phyloP scores from a whole-genome alignment of 345 rosid species.

The Gossypium mustelinum region DNA sequence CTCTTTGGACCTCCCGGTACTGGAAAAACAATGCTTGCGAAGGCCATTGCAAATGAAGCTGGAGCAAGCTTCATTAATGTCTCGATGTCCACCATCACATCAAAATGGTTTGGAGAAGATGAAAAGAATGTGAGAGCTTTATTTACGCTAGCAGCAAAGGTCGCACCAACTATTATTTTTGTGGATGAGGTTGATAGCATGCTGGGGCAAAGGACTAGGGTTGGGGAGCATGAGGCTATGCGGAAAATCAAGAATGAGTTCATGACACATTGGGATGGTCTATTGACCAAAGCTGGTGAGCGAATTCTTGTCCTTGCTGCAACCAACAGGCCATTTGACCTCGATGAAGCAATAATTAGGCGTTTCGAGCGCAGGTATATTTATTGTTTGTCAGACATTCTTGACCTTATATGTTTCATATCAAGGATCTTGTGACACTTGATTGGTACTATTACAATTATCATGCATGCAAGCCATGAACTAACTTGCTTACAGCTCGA shows the following conservation, averaged over 20 bases:
- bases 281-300: conserved; percentile 79
- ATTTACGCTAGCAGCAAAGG: conserved; percentile 90
- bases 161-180: conserved; percentile 92
- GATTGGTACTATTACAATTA: not conserved
- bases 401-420: not conserved
- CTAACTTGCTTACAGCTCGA: not conserved
- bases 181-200: conserved; percentile 99
- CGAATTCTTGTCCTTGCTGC: conserved; percentile 97
- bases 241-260: conserved; percentile 94
- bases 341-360: conserved; percentile 98
- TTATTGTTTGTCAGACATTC: not conserved
- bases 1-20: conserved; percentile 99
- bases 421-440: not conserved
- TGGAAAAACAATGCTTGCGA: conserved; percentile 98
- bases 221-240: conserved; percentile 99
- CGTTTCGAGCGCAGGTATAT: conserved; percentile 85
- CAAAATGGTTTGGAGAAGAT: conserved; percentile 99
- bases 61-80: conserved; percentile 99
- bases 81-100: conserved; percentile 96
- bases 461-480: not conserved
- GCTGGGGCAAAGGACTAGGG: conserved; percentile 96
- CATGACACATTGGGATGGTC: conserved; percentile 99
- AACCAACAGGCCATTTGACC: conserved; percentile 98
- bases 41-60: conserved; percentile 98
- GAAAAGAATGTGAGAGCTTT: conserved; percentile 93